A percentile compares a stretch with the other conserved stretches of the same genome.
Conservation (phyloP, 345 rosid species). For the Hevea brasiliensis region DNA sequence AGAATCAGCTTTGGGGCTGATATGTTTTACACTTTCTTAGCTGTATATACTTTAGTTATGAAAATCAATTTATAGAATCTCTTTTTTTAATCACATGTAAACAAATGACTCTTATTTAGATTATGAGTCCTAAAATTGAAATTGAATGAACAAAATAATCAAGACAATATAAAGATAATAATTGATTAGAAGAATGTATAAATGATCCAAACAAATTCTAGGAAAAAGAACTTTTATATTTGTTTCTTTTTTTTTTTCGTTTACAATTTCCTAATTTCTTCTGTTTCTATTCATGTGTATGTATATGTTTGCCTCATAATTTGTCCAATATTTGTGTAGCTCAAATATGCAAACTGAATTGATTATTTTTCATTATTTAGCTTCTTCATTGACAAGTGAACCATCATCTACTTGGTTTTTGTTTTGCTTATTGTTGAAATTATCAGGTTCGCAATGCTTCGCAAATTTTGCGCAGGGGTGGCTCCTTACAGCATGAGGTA, state of each 20-base stretch:
- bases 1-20: not conserved
- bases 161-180: too few relatives aligned
- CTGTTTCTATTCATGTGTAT: not conserved
- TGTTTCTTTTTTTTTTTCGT: too few relatives aligned
- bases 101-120: too few relatives aligned
- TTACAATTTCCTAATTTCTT: not conserved
- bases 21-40: not conserved
- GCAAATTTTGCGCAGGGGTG: slow-evolving; percentile 18
- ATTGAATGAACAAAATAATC: too few relatives aligned
- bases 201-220: too few relatives aligned
- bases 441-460: slow-evolving; percentile 30
- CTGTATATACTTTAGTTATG: not conserved
- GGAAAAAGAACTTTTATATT: too few relatives aligned
- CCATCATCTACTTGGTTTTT: not conserved
- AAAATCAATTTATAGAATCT: too few relatives aligned
- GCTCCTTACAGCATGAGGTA: slow-evolving; percentile 23
- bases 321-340: too few relatives aligned
- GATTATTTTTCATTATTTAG: not conserved
- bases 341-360: not conserved
- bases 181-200: too few relatives aligned
- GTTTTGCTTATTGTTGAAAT: slow-evolving; percentile 1
- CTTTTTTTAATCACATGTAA: too few relatives aligned
- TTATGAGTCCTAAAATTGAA: too few relatives aligned
- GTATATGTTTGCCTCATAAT: too few relatives aligned
- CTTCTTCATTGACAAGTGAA: not conserved